Conservation (phyloP, 1,284 basidiomycete genomes). For the Naganishia sp. region DNA sequence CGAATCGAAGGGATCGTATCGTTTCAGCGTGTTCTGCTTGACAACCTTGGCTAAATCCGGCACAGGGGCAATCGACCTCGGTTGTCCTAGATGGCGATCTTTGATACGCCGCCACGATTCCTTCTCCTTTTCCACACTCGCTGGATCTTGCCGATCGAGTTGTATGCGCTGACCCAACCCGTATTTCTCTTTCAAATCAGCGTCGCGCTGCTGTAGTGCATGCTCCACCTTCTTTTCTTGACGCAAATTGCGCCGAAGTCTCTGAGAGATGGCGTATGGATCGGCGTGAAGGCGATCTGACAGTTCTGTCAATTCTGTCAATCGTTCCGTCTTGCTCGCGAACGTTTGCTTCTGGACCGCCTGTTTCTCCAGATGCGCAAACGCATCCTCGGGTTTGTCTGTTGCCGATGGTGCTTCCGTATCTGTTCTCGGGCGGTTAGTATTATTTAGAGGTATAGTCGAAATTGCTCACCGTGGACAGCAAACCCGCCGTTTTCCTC, state of each 20-base stretch:
- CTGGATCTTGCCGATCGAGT: conserved; percentile 55
- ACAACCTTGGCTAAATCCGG: conserved; percentile 14
- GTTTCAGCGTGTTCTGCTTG: conserved; percentile 42
- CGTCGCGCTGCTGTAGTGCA: conserved; percentile 66
- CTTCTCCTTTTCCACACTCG: conserved; percentile 62
- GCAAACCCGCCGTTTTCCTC: conserved; percentile 90
- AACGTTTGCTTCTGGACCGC: conserved; percentile 72
- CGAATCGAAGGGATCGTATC: conserved; percentile 45
- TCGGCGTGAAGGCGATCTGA: conserved; percentile 76
- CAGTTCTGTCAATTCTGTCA: conserved; percentile 72
- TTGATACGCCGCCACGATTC: conserved; percentile 64
- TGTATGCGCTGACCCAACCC: conserved; percentile 65
- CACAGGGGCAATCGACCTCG: neutral
- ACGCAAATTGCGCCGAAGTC: conserved; percentile 76
- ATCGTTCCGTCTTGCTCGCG: conserved; percentile 68
- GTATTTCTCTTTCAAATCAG: conserved; percentile 68
- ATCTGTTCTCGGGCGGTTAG: conserved; percentile 56
- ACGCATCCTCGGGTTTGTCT: conserved; percentile 66
- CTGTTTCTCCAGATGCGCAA: conserved; percentile 83
- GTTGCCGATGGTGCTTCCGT: conserved; percentile 65
- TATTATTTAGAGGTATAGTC: conserved; percentile 16
- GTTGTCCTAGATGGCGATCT: neutral
- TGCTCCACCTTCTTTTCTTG: conserved; percentile 77
- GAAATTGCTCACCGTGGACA: conserved; percentile 66
- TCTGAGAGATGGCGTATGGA: conserved; percentile 75